Percentiles rank a stretch among this genome's conserved stretches.
phyloP scores from a whole-genome alignment of 371 early-diverging fungal species.

The Aphelidium insulamus region DNA sequence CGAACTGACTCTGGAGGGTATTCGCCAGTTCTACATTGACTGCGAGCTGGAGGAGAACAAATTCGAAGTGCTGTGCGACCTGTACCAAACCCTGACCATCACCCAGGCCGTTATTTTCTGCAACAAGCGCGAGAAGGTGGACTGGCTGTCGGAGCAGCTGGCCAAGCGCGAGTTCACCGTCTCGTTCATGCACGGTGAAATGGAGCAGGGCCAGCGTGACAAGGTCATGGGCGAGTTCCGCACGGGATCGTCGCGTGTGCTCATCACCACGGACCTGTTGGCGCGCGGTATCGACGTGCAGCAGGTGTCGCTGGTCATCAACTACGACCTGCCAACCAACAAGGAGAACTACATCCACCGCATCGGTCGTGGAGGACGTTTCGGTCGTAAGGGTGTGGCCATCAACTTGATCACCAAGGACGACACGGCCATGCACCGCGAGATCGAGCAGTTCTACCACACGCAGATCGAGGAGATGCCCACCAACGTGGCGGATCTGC shows the following conservation, averaged over 20 bases:
- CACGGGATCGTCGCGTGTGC: slow-evolving; percentile 56
- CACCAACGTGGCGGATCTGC: slow-evolving; percentile 26
- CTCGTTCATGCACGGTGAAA: slow-evolving; percentile 96
- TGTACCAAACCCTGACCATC: slow-evolving; percentile 87
- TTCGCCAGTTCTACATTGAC: slow-evolving; percentile 96
- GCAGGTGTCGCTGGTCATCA: slow-evolving; percentile 87
- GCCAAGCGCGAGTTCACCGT: slow-evolving; percentile 84
- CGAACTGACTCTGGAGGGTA: slow-evolving; percentile 99
- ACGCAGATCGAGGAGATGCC: slow-evolving; percentile 96
- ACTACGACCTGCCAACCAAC: slow-evolving; percentile 87
- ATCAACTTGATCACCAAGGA: slow-evolving; percentile 90
- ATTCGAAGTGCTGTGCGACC: slow-evolving; percentile 84
- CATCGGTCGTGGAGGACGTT: slow-evolving; percentile 84
- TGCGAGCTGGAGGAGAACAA: slow-evolving; percentile 94
- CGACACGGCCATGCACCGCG: slow-evolving; percentile 59
- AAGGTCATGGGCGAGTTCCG: slow-evolving; percentile 83
- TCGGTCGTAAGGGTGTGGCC: slow-evolving; percentile 94
- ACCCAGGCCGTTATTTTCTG: slow-evolving; percentile 99
- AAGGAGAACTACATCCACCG: slow-evolving; percentile 87
- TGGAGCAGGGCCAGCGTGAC: slow-evolving; percentile 77
- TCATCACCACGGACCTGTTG: slow-evolving; percentile 87
- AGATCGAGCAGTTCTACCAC: slow-evolving; percentile 80
- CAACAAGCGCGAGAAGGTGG: slow-evolving; percentile 95
- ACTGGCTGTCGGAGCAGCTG: slow-evolving; percentile 91
- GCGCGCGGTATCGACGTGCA: slow-evolving; percentile 97